Evolutionary conservation across 2,329 filamentous ascomycete genomes (phyloP).

Genomic region (Pseudogymnoascus sp.): DNA sequence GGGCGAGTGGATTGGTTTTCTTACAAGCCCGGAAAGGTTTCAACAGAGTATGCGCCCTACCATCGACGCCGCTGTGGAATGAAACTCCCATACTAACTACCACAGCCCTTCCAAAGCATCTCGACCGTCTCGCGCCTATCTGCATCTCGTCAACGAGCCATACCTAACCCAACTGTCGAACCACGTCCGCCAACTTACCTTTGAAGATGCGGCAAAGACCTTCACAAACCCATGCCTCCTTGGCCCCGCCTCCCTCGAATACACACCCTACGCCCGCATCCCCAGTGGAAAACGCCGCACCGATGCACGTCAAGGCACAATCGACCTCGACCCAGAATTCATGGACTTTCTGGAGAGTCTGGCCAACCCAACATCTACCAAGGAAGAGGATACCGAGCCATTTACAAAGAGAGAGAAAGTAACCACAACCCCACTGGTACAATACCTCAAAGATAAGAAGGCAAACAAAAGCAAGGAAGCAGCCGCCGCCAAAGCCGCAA

Average conservation of each 20-base stretch:
- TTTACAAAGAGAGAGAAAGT: constrained; percentile 43
- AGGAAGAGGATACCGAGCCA: constrained; percentile 39
- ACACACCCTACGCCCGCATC: constrained; percentile 74
- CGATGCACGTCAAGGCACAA: constrained; percentile 84
- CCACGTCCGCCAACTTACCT: constrained; percentile 56
- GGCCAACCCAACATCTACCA: constrained; percentile 54
- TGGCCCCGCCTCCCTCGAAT: constrained; percentile 72
- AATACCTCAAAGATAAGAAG: constrained; percentile 87
- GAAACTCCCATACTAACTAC: background rate
- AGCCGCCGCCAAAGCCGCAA: constrained; percentile 44
- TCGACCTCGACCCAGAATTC: constrained; percentile 93
- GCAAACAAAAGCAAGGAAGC: constrained; percentile 58
- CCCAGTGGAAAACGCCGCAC: constrained; percentile 65
- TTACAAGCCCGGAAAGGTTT: constrained; percentile 67
- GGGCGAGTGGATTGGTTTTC: constrained; percentile 80
- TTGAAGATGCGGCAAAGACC: constrained; percentile 76
- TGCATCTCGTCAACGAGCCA: constrained; percentile 68
- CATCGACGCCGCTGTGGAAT: background rate
- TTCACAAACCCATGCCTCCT: constrained; percentile 63
- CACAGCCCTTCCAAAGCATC: constrained; percentile 75
- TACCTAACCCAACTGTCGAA: constrained; percentile 61
- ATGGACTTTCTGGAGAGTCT: constrained; percentile 85
- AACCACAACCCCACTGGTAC: constrained; percentile 79
- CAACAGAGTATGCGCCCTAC: constrained; percentile 59
- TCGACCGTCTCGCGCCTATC: constrained; percentile 67